Evolutionary conservation across 148 eudicot genomes (phyloP).

Genomic region (Rhododendron mucronatum): DNA sequence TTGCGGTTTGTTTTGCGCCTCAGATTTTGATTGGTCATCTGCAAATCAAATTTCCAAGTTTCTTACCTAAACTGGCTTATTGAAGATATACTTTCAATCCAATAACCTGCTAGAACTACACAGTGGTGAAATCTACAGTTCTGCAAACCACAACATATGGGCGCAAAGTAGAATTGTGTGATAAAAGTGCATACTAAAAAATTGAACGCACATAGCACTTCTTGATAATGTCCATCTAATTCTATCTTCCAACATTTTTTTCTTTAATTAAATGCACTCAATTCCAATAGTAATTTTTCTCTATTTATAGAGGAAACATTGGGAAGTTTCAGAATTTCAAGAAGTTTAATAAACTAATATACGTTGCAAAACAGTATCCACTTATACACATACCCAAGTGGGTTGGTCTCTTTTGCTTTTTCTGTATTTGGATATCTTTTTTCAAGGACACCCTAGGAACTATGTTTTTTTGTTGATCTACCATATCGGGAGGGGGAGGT

Average conservation of each 20-base stretch:
- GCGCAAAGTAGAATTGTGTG: not conserved
- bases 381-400: not conserved
- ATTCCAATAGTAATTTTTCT: not conserved
- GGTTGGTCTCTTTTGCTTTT: not conserved
- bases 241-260: not conserved
- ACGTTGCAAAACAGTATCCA: not conserved
- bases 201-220: not conserved
- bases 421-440: not conserved
- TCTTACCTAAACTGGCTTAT: not conserved
- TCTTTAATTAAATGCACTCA: not conserved
- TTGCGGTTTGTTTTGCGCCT: conserved; percentile 29
- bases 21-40: conserved; percentile 43
- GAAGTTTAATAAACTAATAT: not conserved
- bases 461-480: not conserved
- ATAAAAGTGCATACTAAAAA: not conserved
- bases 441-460: not conserved
- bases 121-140: not conserved
- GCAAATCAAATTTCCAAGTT: conserved; percentile 15
- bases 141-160: not conserved
- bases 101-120: not conserved
- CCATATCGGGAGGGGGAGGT: not conserved
- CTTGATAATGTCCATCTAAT: not conserved
- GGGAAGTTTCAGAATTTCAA: not conserved
- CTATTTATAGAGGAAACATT: not conserved
- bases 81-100: not conserved